Conservation (phyloP, 176 grass and related monocot species). For the Oryza coarctata region DNA sequence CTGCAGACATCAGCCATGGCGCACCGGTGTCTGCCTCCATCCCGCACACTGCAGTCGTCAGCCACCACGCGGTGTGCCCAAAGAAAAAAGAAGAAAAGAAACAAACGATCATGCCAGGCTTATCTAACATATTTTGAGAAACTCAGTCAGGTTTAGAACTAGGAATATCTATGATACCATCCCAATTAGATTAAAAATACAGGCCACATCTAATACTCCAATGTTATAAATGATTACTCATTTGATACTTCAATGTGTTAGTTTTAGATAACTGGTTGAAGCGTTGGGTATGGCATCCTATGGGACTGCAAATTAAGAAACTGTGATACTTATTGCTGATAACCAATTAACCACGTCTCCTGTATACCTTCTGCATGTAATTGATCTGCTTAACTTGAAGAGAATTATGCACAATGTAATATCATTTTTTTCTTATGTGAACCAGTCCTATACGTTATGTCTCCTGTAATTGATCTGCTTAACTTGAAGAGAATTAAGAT, state of each 20-base stretch:
- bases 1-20: no score
- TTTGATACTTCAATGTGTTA: background rate
- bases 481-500: no score
- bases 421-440: slow-evolving; percentile 2
- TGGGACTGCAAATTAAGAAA: background rate
- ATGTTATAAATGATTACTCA: background rate
- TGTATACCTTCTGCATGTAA: slow-evolving; percentile 2
- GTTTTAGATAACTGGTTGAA: background rate
- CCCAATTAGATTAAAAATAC: background rate
- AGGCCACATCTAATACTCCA: background rate
- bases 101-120: no score
- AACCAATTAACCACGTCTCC: background rate
- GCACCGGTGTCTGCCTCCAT: no score
- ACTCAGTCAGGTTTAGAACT: background rate
- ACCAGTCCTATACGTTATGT: no score
- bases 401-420: background rate
- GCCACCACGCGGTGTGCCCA: no score
- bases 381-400: background rate
- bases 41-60: no score
- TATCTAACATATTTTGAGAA: no score
- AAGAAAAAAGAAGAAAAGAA: no score
- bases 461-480: no score
- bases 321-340: background rate
- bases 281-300: background rate
- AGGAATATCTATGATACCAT: background rate